These are phyloP conservation scores for Amanita pseudoporphyria DNA, from an alignment of 768 basidiomycete genomes.

Conservation along the genomic window DNA sequence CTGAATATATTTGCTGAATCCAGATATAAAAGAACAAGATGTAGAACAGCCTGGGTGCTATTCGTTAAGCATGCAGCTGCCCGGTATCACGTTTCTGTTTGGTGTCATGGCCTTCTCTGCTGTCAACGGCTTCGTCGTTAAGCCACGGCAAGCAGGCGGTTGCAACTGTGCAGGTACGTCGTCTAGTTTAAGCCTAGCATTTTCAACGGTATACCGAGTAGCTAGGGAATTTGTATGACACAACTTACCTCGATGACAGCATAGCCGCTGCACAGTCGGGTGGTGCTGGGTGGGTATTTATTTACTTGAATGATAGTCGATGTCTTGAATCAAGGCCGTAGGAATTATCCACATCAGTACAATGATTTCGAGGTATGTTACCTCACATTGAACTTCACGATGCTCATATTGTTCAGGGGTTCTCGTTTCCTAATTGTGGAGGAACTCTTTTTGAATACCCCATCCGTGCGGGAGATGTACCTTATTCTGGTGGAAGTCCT, in stretches of 20 bases:
- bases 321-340: not conserved
- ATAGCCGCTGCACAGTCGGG: conserved; percentile 14
- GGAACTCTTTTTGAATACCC: conserved; percentile 20
- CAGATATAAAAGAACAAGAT: too few relatives aligned
- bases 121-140: conserved; percentile 11
- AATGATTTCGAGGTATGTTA: conserved; percentile 17
- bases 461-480: conserved; percentile 12
- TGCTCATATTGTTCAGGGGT: conserved; percentile 12
- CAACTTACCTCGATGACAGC: conserved; percentile 9
- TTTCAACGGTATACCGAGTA: not conserved
- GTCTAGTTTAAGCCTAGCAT: not conserved
- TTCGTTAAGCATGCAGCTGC: conserved; percentile 1
- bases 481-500: conserved; percentile 18
- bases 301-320: not conserved
- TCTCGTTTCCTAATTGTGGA: conserved; percentile 16
- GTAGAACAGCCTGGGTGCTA: not conserved
- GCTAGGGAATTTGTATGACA: conserved; percentile 13
- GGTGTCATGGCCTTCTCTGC: not conserved
- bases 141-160: conserved; percentile 13
- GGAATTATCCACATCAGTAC: conserved; percentile 19
- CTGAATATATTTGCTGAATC: too few relatives aligned
- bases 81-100: conserved; percentile 6
- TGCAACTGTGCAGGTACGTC: conserved; percentile 17
- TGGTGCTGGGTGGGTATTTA: conserved; percentile 14
- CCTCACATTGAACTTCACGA: not conserved